Percentiles rank a stretch among this genome's conserved stretches.
These are phyloP conservation scores for Pulveroboletus frians DNA, from an alignment of 768 basidiomycete genomes.

Conservation along the genomic window DNA sequence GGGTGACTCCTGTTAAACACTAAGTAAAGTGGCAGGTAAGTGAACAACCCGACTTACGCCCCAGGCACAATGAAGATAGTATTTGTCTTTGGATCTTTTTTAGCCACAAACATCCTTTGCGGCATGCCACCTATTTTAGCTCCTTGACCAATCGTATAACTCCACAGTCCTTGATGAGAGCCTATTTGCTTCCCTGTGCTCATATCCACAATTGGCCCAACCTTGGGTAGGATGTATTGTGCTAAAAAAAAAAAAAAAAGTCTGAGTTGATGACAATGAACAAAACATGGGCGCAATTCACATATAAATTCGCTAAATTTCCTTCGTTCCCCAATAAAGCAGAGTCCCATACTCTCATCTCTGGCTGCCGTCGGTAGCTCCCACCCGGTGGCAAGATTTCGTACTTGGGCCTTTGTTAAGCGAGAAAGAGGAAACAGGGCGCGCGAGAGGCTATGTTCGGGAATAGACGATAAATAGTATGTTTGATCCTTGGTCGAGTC, in stretches of 20 bases:
- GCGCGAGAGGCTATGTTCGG: slow-evolving; percentile 57
- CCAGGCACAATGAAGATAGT: slow-evolving; percentile 74
- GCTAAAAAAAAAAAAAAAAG: slow-evolving; percentile 38
- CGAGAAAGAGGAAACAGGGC: slow-evolving; percentile 75
- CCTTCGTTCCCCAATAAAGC: slow-evolving; percentile 83
- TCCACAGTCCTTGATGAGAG: slow-evolving; percentile 73
- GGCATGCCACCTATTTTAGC: slow-evolving; percentile 60
- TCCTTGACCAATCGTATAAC: slow-evolving; percentile 81
- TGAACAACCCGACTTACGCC: slow-evolving; percentile 39
- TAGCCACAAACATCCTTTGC: slow-evolving; percentile 63
- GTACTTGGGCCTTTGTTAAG: slow-evolving; percentile 65
- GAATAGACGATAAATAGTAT: slow-evolving; percentile 80
- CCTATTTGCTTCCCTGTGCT: slow-evolving; percentile 51
- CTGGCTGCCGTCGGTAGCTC: slow-evolving; percentile 67
- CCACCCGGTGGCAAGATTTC: slow-evolving; percentile 60
- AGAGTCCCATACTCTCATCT: slow-evolving; percentile 89
- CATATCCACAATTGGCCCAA: slow-evolving; percentile 63
- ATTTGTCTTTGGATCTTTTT: slow-evolving; percentile 61
- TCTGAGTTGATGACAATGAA: background rate
- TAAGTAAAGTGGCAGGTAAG: background rate
- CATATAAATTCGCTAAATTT: slow-evolving; percentile 72
- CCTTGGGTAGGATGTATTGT: slow-evolving; percentile 65
- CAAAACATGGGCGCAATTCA: slow-evolving; percentile 29
- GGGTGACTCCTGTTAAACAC: slow-evolving; percentile 49
- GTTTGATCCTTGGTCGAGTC: slow-evolving; percentile 84